Base-by-base conservation (phyloP, 306 rosid genomes). In the Argentina anserina region DNA sequence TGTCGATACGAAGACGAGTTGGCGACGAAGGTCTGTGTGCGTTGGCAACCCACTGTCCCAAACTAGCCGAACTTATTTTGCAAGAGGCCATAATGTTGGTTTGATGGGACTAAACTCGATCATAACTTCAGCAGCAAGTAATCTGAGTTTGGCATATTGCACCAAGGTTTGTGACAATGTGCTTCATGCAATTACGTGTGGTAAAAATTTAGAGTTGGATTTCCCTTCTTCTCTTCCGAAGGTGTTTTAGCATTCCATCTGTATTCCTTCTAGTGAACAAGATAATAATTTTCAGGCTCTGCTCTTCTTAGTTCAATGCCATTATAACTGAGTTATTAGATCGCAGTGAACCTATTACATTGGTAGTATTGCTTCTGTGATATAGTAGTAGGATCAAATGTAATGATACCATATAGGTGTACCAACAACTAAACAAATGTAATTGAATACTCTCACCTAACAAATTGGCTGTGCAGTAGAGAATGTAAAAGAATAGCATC, bases 371-470 rank as follows among this genome's bases (percentile, higher is more conserved):
- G n/a, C n/a, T n/a, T n/a, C n/a, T n/a, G n/a, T n/a, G n/a, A n/a
- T n/a, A n/a, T n/a, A n/a, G n/a, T 28, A 37, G 74, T 20, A 7
- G 9, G 77, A 85, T 65, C 69, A 80, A 80, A 78, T 75, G 76
- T 25, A 73, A 42, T 55, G 45, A 31, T 60, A 58, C 81, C 81
- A 67, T 78, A 63, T 64, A n/a, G n/a, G n/a, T n/a, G n/a, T n/a
- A 80, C 82, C 71, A 58, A 40, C 66, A 79, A 73, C 46, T 46
- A 67, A 81, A 72, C 81, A 73, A 80, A 81, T 81, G 23, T 60
- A 70, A 53, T 42, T 62, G 81, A 85, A 72, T 6, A 29, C 39
- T 31, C 65, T 58, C 65, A 15, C 25, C 10, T 2, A 23, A 60
- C 40, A 59, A 26, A 81, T 21, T 3, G 40, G 55, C 66, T 40